Evolutionary conservation across 2,329 filamentous ascomycete genomes (phyloP), one percentile per base, ranked within the genome.

Genomic region (Orbilia javanica): DNA sequence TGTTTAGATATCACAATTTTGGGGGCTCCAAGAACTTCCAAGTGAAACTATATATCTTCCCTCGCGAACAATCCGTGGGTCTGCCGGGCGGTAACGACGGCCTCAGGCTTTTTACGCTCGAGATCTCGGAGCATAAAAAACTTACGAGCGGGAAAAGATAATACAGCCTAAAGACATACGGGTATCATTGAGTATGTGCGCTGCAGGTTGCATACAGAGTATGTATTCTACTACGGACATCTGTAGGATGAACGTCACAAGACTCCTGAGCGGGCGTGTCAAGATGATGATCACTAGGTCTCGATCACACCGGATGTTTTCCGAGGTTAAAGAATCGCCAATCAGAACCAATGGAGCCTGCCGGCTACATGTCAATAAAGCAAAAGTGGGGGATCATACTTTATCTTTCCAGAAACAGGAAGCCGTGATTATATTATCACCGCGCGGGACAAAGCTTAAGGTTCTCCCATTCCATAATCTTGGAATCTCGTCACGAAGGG

Each of bases 21-120:
- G 42, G 42, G 7, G 29, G 6, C 52, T 57, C 34, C 55, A 39
- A 60, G 34, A 60, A 60, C 31, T 60, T 29, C 25, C 25, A 57
- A 68, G 36, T 46, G 39, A 71, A 42, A 71, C 55, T 68, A 68
- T 71, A 71, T 64, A 71, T 53, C 67, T 15, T 71, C 42, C 53
- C 20, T 25, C 3, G 36, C 36, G 36, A 57, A 5, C 3, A 4
- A 42, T 20, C 39, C 27, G 27, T 39, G 62, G 67, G 53, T 25
- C 44, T 27, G 20, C 10, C 39, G 29, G 11, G 46, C 63, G n/a
- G 46, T 6, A 25, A 29, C 42, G 29, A 53, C 29, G n/a, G n/a
- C 11, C 36, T 69, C 50, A 70, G 66, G 31, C 67, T 53, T 71
- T 64, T 44, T 44, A 18, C 34, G 8, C 7, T 25, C n/a, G n/a